Base-by-base conservation (phyloP, 1,284 basidiomycete species). In the Ustilago loliicola region DNA sequence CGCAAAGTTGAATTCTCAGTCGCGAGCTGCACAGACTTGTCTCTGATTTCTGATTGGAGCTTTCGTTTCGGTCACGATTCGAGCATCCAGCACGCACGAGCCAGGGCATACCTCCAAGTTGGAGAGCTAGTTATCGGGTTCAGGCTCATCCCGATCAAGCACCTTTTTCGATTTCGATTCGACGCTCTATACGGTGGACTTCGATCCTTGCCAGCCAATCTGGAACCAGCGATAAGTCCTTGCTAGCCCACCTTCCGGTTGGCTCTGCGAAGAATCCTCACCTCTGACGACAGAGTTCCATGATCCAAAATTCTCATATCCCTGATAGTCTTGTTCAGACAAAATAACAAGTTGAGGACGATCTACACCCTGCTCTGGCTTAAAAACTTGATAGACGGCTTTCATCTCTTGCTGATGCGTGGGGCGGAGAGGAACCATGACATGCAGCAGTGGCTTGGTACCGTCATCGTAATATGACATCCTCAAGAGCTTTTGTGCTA, bases 361-460 rank as follows among this genome's bases (percentile, higher is more conserved):
- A 11, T 23, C 53, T 3, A n/a, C 1, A 30, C 5, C 27, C 8
- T 13, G 45, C 21, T 62, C 23, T 3, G 52, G 34, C 29, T 57
- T 27, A 42, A 85, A 83, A 1, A 74, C 75, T 19, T 70, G 42
- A 51, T 85, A 81, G 23, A 85, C 69, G 3, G 80, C 72, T 34
- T 65, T 57, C 51, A 85, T 58, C 70, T 85, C 83, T 23, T 61
- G 51, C 21, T 54, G 53, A 53, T 85, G 82, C 21, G 82, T 83
- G 2, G 66, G 61, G 11, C 83, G 63, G 6, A 83, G 59, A 3
- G 83, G 80, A 5, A 80, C 50, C 69, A 83, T 78, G 29, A 85
- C 27, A 50, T 83, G 82, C 30, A 85, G 63, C 40, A 76, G 23
- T 9, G 79, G 61, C 38, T 27, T 10, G 0, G n/a, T 11, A n/a